Evolutionary conservation across 768 basidiomycete species (phyloP), one percentile per base, ranked within the genome.

Genomic region (Serpula lacrymans): DNA sequence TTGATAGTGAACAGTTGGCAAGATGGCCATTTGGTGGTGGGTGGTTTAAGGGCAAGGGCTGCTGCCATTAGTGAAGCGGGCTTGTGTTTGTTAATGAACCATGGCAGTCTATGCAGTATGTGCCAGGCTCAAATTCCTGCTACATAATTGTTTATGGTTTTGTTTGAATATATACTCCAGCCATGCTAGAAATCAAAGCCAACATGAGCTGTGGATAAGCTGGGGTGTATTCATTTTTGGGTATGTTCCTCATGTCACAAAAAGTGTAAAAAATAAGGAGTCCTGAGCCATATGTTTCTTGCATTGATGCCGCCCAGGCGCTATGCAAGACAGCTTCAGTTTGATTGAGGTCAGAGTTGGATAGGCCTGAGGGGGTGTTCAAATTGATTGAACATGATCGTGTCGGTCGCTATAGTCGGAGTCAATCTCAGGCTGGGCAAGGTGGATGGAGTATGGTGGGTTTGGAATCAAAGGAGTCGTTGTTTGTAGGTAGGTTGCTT

Each of bases 251-350:
- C 0, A 20, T 11, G 42, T 76, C 67, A 37, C 72, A 73, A 37
- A 64, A 71, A 0, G 61, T 50, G 31, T 74, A 71, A 32, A 29
- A 75, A 0, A 52, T 42, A 0, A 70, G 50, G 0, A 75, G 52
- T 1, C 72, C 69, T 0, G 64, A 43, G 0, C 64, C 67, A 44
- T 75, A 73, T 0, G 60, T 51, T 14, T 55, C 54, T 1, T 40
- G 27, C 0, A 70, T 74, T 7, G 45, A 37, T 5, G 53, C 46
- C 0, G 50, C 57, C 59, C 59, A 70, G 0, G 58, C 54, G 1
- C 28, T 22, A 1, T 18, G 21, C 7, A 65, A 43, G 0, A 65
- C 57, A 0, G 37, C 37, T 0, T 41, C 30, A 5, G 71, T 56
- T 0, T 54, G 48, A 0, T 43, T 20, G 2, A 58, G 8, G 22